Percentiles rank a stretch among this genome's conserved stretches.
Conservation (phyloP, 179 eudicot species). For the Monotropa hypopitys region DNA sequence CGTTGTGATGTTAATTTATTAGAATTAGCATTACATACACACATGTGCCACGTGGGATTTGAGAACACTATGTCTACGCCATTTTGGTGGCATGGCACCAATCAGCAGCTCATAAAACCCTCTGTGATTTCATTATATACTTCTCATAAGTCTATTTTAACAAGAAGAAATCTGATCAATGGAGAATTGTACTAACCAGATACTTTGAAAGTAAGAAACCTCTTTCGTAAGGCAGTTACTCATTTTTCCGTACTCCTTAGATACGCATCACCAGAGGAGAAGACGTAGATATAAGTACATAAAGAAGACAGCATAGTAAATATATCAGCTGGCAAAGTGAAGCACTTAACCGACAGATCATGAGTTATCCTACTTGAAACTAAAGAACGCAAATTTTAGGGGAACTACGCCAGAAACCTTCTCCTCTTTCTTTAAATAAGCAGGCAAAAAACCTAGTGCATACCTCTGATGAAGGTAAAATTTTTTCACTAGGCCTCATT, state of each 20-base stretch:
- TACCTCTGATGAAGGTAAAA: constrained; percentile 28
- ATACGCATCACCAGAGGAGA: neutral
- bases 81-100: neutral
- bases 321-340: neutral
- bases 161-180: neutral
- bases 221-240: neutral
- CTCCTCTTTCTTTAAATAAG: neutral
- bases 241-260: no score
- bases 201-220: neutral
- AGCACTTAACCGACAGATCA: neutral
- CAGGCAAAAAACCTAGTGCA: neutral
- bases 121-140: neutral
- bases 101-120: neutral
- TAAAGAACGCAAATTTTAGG: neutral
- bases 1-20: neutral
- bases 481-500: constrained; percentile 20
- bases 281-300: neutral
- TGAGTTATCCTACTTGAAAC: constrained; percentile 5
- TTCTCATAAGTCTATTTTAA: neutral
- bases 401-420: neutral
- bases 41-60: neutral
- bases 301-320: neutral
- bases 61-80: neutral
- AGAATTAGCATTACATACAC: neutral
- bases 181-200: neutral